phyloP scores from a whole-genome alignment of 2,329 filamentous ascomycete species.

The Penicillium expansum region DNA sequence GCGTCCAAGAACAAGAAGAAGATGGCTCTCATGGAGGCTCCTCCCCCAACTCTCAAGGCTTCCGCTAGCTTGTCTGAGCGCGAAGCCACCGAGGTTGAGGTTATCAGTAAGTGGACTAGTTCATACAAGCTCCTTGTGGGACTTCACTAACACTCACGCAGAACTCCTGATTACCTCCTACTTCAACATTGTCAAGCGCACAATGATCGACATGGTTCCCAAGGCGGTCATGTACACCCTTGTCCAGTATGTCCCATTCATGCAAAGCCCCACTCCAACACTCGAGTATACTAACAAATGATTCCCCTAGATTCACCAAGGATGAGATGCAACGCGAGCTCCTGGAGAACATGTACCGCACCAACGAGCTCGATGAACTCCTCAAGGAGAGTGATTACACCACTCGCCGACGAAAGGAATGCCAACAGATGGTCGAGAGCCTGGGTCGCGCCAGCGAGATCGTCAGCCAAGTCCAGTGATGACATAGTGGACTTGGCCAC shows the following conservation, averaged over 20 bases:
- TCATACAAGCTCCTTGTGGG: not conserved
- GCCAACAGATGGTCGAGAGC: slow-evolving; percentile 98
- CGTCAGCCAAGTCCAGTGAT: slow-evolving; percentile 71
- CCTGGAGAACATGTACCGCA: slow-evolving; percentile 95
- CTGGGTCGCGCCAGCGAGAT: slow-evolving; percentile 89
- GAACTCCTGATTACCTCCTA: slow-evolving; percentile 95
- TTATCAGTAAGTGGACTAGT: slow-evolving; percentile 72
- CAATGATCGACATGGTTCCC: slow-evolving; percentile 99
- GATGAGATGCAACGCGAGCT: slow-evolving; percentile 98
- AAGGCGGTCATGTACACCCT: slow-evolving; percentile 98
- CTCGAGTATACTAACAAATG: slow-evolving; percentile 13
- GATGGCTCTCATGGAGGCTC: slow-evolving; percentile 98
- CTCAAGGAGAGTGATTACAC: slow-evolving; percentile 99
- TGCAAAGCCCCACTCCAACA: too few relatives aligned
- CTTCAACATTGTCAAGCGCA: slow-evolving; percentile 96
- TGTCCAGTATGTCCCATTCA: slow-evolving; percentile 69
- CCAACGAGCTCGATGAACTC: slow-evolving; percentile 83
- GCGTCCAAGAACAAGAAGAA: slow-evolving; percentile 99
- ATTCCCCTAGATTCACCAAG: slow-evolving; percentile 71
- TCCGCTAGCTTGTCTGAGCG: slow-evolving; percentile 91
- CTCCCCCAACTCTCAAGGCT: slow-evolving; percentile 88
- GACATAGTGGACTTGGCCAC: not conserved
- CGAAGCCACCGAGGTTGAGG: slow-evolving; percentile 92
- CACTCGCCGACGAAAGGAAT: slow-evolving; percentile 90
- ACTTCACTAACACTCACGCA: slow-evolving; percentile 38